phyloP scores from a whole-genome alignment of 805 yeast genomes.

The Saccharomycopsis sp. region DNA sequence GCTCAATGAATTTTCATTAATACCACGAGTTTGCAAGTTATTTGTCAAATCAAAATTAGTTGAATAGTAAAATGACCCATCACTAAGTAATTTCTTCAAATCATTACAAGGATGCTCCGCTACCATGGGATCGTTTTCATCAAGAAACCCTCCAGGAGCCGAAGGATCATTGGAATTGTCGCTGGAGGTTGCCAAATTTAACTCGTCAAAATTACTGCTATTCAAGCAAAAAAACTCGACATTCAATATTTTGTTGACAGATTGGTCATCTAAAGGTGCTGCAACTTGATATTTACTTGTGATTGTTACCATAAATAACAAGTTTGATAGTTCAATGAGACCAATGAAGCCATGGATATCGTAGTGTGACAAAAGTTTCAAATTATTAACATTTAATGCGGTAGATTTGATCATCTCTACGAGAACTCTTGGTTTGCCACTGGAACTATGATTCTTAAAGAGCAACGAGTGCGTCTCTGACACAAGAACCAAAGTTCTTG shows the following conservation, averaged over 20 bases:
- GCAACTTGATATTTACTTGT: slow-evolving; percentile 77
- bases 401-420: slow-evolving; percentile 41
- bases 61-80: slow-evolving; percentile 90
- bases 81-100: slow-evolving; percentile 65
- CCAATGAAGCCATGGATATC: slow-evolving; percentile 72
- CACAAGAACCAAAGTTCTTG: slow-evolving; percentile 36
- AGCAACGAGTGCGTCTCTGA: slow-evolving; percentile 40
- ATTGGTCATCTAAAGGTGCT: slow-evolving; percentile 69
- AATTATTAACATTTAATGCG: slow-evolving; percentile 31
- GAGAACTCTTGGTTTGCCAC: slow-evolving; percentile 34
- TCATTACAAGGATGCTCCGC: slow-evolving; percentile 79
- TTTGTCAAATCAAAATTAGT: slow-evolving; percentile 89
- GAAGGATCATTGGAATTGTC: slow-evolving; percentile 7
- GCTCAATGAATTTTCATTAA: slow-evolving; percentile 39
- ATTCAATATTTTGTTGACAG: slow-evolving; percentile 70
- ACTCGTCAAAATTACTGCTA: slow-evolving; percentile 62
- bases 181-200: not conserved
- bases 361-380: slow-evolving; percentile 36
- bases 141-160: slow-evolving; percentile 12
- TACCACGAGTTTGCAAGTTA: slow-evolving; percentile 71
- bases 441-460: slow-evolving; percentile 33
- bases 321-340: slow-evolving; percentile 58
- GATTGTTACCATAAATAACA: slow-evolving; percentile 71
- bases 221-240: slow-evolving; percentile 83
- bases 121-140: slow-evolving; percentile 20